Conservation (phyloP, 495 filamentous ascomycete species). For the Xylaria flabelliformis region DNA sequence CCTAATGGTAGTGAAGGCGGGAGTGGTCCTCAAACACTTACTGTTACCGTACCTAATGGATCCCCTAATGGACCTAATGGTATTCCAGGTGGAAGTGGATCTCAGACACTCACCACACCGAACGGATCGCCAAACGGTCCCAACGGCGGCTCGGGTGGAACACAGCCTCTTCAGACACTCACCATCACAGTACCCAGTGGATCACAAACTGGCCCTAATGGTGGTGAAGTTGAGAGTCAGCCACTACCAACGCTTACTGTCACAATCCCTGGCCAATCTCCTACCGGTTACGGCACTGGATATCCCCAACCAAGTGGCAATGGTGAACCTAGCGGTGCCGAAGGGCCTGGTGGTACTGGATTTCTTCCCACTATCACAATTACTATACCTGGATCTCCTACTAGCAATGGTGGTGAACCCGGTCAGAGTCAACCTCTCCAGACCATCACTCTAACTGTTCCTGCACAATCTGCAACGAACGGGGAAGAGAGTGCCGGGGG, state of each 20-base stretch:
- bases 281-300: slow-evolving; percentile 24
- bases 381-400: slow-evolving; percentile 32
- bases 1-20: slow-evolving; percentile 18
- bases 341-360: slow-evolving; percentile 27
- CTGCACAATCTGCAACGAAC: slow-evolving; percentile 10
- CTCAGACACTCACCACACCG: slow-evolving; percentile 26
- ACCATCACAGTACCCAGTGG: slow-evolving; percentile 15
- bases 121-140: slow-evolving; percentile 23
- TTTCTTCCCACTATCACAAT: slow-evolving; percentile 37
- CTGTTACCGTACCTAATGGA: slow-evolving; percentile 13
- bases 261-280: slow-evolving; percentile 33
- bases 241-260: slow-evolving; percentile 32
- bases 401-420: slow-evolving; percentile 25
- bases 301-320: slow-evolving; percentile 17
- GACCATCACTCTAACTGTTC: slow-evolving; percentile 25
- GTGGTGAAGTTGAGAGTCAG: slow-evolving; percentile 18
- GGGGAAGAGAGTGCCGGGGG: slow-evolving; percentile 20
- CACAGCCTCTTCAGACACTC: slow-evolving; percentile 13
- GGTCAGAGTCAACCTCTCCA: slow-evolving; percentile 23
- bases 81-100: slow-evolving; percentile 25
- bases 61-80: background rate
- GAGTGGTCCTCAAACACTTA: slow-evolving; percentile 12
- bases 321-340: slow-evolving; percentile 23
- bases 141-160: slow-evolving; percentile 17
- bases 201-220: slow-evolving; percentile 22